These are phyloP conservation scores for Dysphania ambrosioides DNA, from an alignment of 148 eudicot genomes.

Conservation along the genomic window DNA sequence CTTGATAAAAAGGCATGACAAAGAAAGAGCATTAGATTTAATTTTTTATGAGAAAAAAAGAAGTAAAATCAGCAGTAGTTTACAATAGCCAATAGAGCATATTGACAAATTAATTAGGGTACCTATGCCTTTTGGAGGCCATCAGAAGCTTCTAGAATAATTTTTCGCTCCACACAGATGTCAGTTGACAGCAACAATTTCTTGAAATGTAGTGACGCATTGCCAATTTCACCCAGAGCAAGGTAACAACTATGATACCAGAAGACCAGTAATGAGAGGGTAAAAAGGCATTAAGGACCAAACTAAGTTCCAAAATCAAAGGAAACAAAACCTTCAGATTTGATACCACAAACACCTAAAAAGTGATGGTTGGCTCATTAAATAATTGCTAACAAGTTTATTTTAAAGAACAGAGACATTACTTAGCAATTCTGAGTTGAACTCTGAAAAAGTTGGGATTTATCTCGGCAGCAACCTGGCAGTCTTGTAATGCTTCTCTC, in stretches of 20 bases:
- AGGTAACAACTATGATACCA: slow-evolving; percentile 68
- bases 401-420: slow-evolving; percentile 15
- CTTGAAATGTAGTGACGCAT: slow-evolving; percentile 60
- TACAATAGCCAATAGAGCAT: not conserved
- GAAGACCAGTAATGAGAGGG: slow-evolving; percentile 17
- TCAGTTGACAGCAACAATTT: slow-evolving; percentile 64
- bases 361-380: no score
- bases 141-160: slow-evolving; percentile 82
- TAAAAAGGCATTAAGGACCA: not conserved
- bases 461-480: slow-evolving; percentile 63
- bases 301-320: not conserved
- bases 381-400: not conserved
- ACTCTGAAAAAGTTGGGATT: slow-evolving; percentile 83
- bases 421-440: slow-evolving; percentile 93
- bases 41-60: no score
- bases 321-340: not conserved
- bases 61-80: not conserved
- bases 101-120: slow-evolving; percentile 10
- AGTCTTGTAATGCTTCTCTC: slow-evolving; percentile 82
- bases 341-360: no score
- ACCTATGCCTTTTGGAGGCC: slow-evolving; percentile 86
- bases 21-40: not conserved
- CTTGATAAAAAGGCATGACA: not conserved
- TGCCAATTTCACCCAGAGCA: slow-evolving; percentile 79
- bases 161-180: slow-evolving; percentile 58